Evolutionary conservation across 192 early-diverging fungal genomes (phyloP).

Genomic region (Coemansia sp.): DNA sequence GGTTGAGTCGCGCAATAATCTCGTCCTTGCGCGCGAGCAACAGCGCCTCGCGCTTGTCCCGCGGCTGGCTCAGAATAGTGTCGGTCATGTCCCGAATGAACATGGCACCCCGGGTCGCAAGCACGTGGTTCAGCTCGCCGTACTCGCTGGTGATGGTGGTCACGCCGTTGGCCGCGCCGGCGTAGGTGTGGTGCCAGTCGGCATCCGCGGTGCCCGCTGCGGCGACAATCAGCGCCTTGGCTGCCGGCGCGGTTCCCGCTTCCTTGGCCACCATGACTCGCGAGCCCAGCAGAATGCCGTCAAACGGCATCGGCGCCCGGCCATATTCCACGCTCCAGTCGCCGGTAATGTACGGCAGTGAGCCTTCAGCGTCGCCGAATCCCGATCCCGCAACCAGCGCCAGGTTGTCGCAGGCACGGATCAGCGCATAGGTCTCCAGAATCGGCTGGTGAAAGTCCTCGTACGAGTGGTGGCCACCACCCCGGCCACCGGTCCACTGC

Average conservation of each 20-base stretch:
- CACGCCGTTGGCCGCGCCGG: conserved; percentile 70
- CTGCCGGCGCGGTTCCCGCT: conserved; percentile 65
- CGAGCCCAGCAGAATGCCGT: conserved; percentile 94
- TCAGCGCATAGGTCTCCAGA: conserved; percentile 58
- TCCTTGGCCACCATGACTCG: conserved; percentile 94
- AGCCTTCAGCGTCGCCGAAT: conserved; percentile 82
- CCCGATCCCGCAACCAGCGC: conserved; percentile 87
- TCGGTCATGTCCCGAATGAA: conserved; percentile 80
- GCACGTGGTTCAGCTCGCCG: conserved; percentile 90
- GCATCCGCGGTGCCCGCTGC: conserved; percentile 75
- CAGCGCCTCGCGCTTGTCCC: conserved; percentile 70
- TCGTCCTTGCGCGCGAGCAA: conserved; percentile 71
- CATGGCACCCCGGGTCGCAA: conserved; percentile 76
- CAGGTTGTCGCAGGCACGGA: conserved; percentile 76
- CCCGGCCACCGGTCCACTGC: conserved; percentile 97
- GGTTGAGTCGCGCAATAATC: conserved; percentile 74
- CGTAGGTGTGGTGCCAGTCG: conserved; percentile 83
- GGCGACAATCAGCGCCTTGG: conserved; percentile 83
- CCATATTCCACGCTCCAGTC: conserved; percentile 81
- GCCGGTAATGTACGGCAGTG: conserved; percentile 87
- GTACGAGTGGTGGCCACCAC: conserved; percentile 94
- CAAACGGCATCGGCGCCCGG: conserved; percentile 90
- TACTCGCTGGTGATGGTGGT: conserved; percentile 83
- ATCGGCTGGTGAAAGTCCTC: conserved; percentile 94
- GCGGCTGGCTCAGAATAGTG: conserved; percentile 75